These are phyloP conservation scores for Phytophthora capsici DNA, from an alignment of 352 stramenopile genomes.

Conservation along the genomic window DNA sequence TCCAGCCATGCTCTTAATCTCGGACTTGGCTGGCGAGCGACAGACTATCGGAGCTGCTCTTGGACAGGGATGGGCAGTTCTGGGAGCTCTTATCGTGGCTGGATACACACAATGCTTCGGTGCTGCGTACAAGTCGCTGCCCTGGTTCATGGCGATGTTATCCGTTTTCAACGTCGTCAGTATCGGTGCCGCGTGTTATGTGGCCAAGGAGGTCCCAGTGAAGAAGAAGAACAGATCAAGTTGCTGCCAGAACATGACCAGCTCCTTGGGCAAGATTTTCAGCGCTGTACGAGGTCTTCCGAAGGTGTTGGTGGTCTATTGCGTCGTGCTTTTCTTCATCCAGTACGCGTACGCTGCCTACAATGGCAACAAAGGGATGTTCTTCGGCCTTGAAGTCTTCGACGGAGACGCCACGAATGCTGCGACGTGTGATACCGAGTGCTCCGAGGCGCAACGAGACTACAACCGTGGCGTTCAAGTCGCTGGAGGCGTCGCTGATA, in stretches of 20 bases:
- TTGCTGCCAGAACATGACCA: constrained; percentile 16
- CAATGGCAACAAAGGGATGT: constrained; percentile 66
- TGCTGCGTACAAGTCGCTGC: constrained; percentile 46
- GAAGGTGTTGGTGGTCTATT: constrained; percentile 30
- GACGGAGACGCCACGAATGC: constrained; percentile 34
- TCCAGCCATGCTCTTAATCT: constrained; percentile 50
- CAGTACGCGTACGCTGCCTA: constrained; percentile 62
- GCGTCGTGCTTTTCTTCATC: constrained; percentile 44
- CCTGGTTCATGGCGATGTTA: constrained; percentile 60
- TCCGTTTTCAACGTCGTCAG: constrained; percentile 40
- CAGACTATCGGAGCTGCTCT: constrained; percentile 52
- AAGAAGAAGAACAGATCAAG: constrained; percentile 12
- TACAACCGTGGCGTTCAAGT: constrained; percentile 52
- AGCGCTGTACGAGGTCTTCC: constrained; percentile 30
- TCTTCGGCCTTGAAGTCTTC: constrained; percentile 62
- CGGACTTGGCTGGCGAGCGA: constrained; percentile 58
- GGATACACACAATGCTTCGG: constrained; percentile 56
- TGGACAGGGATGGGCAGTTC: constrained; percentile 46
- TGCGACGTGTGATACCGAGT: constrained; percentile 38
- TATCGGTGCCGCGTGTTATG: constrained; percentile 36
- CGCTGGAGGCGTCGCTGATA: constrained; percentile 48
- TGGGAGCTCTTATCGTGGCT: constrained; percentile 50
- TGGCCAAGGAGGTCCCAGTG: constrained; percentile 38
- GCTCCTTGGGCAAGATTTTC: constrained; percentile 34
- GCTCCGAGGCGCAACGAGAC: constrained; percentile 37